These are phyloP conservation scores for Pachyrhizus erosus DNA, from an alignment of 306 rosid genomes.

Conservation along the genomic window DNA sequence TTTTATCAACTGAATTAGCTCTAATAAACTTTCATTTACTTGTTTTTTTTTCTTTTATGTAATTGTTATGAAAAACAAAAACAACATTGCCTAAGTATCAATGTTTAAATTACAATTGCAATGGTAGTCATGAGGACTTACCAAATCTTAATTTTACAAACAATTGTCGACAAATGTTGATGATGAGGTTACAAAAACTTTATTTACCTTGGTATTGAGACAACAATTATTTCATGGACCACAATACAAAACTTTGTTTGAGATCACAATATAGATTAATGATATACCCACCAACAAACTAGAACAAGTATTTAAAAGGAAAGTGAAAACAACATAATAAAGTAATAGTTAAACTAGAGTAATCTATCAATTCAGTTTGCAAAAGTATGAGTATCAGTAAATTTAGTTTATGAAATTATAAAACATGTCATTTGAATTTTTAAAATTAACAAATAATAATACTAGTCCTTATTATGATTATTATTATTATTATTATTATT, in stretches of 20 bases:
- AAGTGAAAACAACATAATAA: neutral
- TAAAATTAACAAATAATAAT: neutral
- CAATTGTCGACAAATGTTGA: neutral
- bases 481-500: no score
- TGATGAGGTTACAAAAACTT: neutral
- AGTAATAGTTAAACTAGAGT: neutral
- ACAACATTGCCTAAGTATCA: neutral
- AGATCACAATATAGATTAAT: neutral
- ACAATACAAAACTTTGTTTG: neutral
- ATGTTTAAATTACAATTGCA: neutral
- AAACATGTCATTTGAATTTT: neutral
- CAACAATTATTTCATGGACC: neutral
- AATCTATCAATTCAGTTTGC: neutral
- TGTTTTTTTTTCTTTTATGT: neutral
- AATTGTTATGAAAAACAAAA: neutral
- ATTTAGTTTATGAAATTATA: neutral
- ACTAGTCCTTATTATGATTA: no score
- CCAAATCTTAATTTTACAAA: neutral
- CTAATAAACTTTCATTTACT: neutral
- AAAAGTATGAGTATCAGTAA: neutral
- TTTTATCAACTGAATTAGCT: neutral
- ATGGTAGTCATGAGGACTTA: neutral
- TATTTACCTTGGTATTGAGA: neutral
- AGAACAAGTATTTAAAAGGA: neutral
- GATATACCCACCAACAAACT: neutral